phyloP scores from a whole-genome alignment of 371 early-diverging fungal genomes.

The Massospora cicadina region DNA sequence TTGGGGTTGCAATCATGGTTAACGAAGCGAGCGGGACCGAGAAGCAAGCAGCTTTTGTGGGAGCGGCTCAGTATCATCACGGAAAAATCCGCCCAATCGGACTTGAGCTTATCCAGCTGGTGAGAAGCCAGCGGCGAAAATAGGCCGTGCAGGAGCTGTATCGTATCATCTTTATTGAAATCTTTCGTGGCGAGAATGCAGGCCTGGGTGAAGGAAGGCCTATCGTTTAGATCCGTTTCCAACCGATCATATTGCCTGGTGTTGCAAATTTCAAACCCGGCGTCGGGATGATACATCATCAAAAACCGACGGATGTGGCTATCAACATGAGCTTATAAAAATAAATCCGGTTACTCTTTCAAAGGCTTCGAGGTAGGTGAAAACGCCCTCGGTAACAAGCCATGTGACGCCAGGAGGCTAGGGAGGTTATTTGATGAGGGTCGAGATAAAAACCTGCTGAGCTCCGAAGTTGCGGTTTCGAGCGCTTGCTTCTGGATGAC shows the following conservation, averaged over 20 bases:
- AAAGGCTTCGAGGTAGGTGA: neutral
- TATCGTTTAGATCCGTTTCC: conserved; percentile 6
- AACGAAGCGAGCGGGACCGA: conserved; percentile 91
- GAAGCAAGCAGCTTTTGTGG: conserved; percentile 54
- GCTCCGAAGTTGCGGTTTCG: neutral
- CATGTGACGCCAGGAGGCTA: conserved; percentile 14
- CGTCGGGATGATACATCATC: conserved; percentile 59
- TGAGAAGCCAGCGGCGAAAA: conserved; percentile 47
- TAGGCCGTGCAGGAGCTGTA: conserved; percentile 58
- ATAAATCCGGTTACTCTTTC: neutral
- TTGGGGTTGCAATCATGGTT: conserved; percentile 92
- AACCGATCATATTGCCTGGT: conserved; percentile 42
- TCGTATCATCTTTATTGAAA: conserved; percentile 54
- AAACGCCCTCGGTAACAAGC: conserved; percentile 16
- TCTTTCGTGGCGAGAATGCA: conserved; percentile 63
- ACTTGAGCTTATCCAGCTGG: conserved; percentile 47
- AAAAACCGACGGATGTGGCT: conserved; percentile 43
- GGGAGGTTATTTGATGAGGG: conserved; percentile 9
- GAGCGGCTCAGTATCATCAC: conserved; percentile 66
- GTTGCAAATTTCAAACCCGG: conserved; percentile 63
- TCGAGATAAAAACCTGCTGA: conserved; percentile 1
- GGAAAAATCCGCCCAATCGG: conserved; percentile 57
- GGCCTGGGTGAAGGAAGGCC: conserved; percentile 56
- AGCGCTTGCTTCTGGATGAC: neutral
- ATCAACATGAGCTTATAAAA: conserved; percentile 3